phyloP scores from a whole-genome alignment of 2,329 filamentous ascomycete genomes.

The Xylaria sp. region DNA sequence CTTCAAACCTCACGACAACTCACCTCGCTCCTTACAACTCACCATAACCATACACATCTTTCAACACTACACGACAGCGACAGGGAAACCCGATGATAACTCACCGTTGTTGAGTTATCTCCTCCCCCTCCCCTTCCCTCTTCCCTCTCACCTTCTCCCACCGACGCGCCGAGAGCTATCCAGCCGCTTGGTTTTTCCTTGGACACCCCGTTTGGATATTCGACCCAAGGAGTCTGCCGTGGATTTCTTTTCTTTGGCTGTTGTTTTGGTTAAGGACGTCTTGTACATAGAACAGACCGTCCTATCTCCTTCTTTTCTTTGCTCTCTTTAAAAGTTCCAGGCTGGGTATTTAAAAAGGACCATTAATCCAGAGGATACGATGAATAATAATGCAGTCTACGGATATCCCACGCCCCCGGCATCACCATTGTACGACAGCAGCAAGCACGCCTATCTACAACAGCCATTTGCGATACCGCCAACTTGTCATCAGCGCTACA shows the following conservation, averaged over 20 bases:
- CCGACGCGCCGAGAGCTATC: conserved; percentile 39
- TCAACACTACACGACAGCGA: conserved; percentile 21
- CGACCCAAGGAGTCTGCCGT: conserved; percentile 46
- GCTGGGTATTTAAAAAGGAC: conserved; percentile 41
- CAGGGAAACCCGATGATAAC: conserved; percentile 37
- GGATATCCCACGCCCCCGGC: conserved; percentile 69
- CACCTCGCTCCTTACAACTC: conserved; percentile 32
- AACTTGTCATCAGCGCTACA: conserved; percentile 58
- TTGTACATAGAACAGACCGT: conserved; percentile 46
- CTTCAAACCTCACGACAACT: conserved; percentile 31
- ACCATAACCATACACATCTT: conserved; percentile 21
- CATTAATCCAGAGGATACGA: conserved; percentile 56
- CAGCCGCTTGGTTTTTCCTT: conserved; percentile 39
- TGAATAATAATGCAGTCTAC: conserved; percentile 69
- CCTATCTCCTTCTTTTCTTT: conserved; percentile 49
- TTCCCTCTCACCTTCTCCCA: conserved; percentile 36
- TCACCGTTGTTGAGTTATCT: conserved; percentile 34
- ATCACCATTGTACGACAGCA: conserved; percentile 65
- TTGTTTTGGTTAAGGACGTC: conserved; percentile 46
- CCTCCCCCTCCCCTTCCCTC: conserved; percentile 24
- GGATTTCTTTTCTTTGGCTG: conserved; percentile 43
- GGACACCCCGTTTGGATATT: conserved; percentile 62
- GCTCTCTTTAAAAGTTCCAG: conserved; percentile 45
- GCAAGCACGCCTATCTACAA: conserved; percentile 58
- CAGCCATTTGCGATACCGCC: conserved; percentile 54